phyloP scores from a whole-genome alignment of 164 flowering plant species.

The Pachysandra terminalis region DNA sequence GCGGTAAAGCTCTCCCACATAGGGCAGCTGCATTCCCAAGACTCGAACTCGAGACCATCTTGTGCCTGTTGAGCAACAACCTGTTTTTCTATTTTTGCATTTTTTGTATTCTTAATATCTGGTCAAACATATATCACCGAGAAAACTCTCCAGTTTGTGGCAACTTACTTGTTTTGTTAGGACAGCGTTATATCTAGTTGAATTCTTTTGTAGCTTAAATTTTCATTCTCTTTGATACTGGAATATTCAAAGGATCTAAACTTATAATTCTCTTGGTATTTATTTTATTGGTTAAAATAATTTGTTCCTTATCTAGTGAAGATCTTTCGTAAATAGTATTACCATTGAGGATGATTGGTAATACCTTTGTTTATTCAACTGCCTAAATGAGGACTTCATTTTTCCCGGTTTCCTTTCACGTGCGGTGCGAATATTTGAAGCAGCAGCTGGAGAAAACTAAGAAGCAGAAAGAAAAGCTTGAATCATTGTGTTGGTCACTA shows the following conservation, averaged over 20 bases:
- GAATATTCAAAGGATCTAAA: background rate
- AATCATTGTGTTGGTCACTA: conserved; percentile 81
- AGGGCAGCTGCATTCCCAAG: no score
- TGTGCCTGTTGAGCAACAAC: no score
- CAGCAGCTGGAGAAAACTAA: conserved; percentile 76
- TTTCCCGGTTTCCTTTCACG: background rate
- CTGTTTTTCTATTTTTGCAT: no score
- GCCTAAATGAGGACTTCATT: background rate
- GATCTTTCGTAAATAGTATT: background rate
- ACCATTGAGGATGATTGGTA: background rate
- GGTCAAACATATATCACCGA: no score
- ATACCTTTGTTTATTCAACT: no score
- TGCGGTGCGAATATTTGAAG: conserved; percentile 76
- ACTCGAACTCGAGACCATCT: no score
- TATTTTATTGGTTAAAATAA: no score
- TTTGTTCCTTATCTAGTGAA: background rate
- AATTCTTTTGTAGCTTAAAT: background rate
- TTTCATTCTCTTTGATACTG: background rate
- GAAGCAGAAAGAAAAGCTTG: conserved; percentile 90
- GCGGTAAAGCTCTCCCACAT: no score
- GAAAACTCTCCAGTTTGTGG: no score
- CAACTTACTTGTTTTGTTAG: no score
- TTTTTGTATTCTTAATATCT: background rate
- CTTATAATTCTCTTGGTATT: no score
- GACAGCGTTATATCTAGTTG: background rate